phyloP scores from a whole-genome alignment of 306 rosid genomes.

The Castanea crenata region DNA sequence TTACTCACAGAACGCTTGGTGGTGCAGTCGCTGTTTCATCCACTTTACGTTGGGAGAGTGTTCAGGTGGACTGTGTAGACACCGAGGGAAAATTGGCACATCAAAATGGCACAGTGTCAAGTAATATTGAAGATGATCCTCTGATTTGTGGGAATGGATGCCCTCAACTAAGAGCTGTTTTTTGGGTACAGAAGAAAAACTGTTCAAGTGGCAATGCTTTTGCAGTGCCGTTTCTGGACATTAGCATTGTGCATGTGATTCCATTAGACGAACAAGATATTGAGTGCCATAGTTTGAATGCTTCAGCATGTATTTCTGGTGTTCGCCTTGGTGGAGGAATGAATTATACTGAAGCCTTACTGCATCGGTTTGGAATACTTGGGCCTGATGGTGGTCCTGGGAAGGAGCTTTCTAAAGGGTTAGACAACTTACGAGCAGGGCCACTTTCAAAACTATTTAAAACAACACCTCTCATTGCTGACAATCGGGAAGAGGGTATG shows the following conservation, averaged over 20 bases:
- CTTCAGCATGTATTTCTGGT: slow-evolving; percentile 81
- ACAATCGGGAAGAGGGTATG: slow-evolving; percentile 59
- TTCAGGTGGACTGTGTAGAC: slow-evolving; percentile 77
- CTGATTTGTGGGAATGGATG: slow-evolving; percentile 49
- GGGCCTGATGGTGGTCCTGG: slow-evolving; percentile 96
- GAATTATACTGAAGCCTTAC: slow-evolving; percentile 86
- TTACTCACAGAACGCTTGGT: slow-evolving; percentile 84
- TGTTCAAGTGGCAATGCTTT: slow-evolving; percentile 38
- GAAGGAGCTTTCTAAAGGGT: slow-evolving; percentile 59
- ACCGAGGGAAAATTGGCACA: slow-evolving; percentile 51
- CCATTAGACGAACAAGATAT: slow-evolving; percentile 64
- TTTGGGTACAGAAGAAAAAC: slow-evolving; percentile 73
- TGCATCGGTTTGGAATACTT: slow-evolving; percentile 90
- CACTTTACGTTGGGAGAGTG: slow-evolving; percentile 66
- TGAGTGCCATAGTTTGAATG: slow-evolving; percentile 79
- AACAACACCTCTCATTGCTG: slow-evolving; percentile 45
- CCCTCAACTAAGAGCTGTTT: slow-evolving; percentile 76
- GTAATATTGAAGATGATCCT: slow-evolving; percentile 44
- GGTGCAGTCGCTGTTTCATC: slow-evolving; percentile 92
- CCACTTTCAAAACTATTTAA: slow-evolving; percentile 81
- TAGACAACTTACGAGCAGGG: slow-evolving; percentile 80
- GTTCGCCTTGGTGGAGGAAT: slow-evolving; percentile 95
- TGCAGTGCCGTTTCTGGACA: slow-evolving; percentile 67
- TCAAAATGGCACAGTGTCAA: slow-evolving; percentile 40
- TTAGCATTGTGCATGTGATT: slow-evolving; percentile 66